Conservation (phyloP, 75 land plant species). For the Selaginella tamariscina region DNA sequence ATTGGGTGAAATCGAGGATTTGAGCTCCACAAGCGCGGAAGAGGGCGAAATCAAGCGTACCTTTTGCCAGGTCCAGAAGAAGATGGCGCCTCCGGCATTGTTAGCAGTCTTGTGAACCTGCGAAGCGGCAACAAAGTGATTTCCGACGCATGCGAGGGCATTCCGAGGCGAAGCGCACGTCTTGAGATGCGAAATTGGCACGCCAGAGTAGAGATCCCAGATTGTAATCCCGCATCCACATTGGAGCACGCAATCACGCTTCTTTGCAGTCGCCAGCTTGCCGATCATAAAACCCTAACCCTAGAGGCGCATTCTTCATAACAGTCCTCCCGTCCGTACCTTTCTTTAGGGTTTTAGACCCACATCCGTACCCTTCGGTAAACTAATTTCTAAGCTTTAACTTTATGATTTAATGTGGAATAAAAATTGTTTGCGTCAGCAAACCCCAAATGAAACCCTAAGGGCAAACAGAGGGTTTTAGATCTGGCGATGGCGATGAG, state of each 20-base stretch:
- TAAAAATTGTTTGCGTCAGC: no score
- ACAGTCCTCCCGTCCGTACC: no score
- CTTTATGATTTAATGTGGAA: no score
- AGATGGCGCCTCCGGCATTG: constrained; percentile 39
- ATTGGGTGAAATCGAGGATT: no score
- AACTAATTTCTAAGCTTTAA: no score
- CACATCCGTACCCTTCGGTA: no score
- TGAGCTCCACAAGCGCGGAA: no score
- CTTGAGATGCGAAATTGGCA: constrained; percentile 43
- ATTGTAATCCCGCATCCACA: constrained; percentile 66
- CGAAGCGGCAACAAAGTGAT: constrained; percentile 56
- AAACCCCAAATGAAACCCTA: no score
- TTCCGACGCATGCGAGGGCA: constrained; percentile 51
- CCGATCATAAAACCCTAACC: constrained; percentile 15
- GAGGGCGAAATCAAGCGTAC: no score
- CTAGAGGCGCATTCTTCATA: constrained; percentile 1
- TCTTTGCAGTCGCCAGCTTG: constrained; percentile 33
- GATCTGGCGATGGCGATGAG: no score
- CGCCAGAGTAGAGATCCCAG: constrained; percentile 65
- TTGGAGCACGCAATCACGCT: constrained; percentile 57
- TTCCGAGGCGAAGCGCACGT: constrained; percentile 70
- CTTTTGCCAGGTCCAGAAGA: constrained; percentile 63
- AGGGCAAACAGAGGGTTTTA: no score
- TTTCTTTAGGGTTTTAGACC: no score
- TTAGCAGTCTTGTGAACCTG: constrained; percentile 40